Evolutionary conservation across 2,329 filamentous ascomycete species (phyloP).

Genomic region (Fusarium praegraminearum): DNA sequence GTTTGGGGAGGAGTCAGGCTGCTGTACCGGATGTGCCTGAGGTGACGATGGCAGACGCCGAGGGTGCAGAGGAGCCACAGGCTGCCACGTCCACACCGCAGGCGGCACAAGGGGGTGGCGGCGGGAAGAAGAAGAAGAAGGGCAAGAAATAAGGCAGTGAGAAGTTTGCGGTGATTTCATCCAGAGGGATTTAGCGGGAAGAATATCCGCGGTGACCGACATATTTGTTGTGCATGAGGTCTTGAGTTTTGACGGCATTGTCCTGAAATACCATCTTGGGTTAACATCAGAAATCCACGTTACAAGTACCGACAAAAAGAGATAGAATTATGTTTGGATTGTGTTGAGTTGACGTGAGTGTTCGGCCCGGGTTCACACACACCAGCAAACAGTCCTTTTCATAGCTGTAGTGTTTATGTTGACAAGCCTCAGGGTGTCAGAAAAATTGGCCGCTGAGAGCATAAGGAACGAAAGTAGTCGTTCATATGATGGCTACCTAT

Average conservation of each 20-base stretch:
- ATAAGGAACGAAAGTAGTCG: neutral
- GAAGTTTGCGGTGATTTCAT: neutral
- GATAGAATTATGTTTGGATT: neutral
- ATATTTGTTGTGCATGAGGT: neutral
- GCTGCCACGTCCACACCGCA: conserved; percentile 45
- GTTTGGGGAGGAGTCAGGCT: conserved; percentile 77
- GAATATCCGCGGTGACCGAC: neutral
- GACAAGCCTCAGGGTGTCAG: neutral
- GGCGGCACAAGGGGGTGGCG: conserved; percentile 51
- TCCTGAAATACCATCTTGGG: neutral
- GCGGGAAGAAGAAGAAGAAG: conserved; percentile 70
- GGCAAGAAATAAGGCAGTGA: conserved; percentile 61
- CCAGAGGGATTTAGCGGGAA: neutral
- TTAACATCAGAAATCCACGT: neutral
- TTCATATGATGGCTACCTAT: neutral
- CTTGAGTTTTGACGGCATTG: neutral
- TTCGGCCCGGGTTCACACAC: neutral
- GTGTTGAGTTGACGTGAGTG: neutral
- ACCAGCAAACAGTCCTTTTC: neutral
- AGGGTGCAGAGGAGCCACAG: conserved; percentile 42
- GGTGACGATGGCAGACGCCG: conserved; percentile 58
- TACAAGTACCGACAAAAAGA: neutral
- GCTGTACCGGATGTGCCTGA: conserved; percentile 62
- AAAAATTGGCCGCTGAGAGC: no score
- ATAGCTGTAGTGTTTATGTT: neutral